Evolutionary conservation across 2,329 filamentous ascomycete genomes (phyloP), one percentile per base, ranked within the genome.

Genomic region (Capronia americana): DNA sequence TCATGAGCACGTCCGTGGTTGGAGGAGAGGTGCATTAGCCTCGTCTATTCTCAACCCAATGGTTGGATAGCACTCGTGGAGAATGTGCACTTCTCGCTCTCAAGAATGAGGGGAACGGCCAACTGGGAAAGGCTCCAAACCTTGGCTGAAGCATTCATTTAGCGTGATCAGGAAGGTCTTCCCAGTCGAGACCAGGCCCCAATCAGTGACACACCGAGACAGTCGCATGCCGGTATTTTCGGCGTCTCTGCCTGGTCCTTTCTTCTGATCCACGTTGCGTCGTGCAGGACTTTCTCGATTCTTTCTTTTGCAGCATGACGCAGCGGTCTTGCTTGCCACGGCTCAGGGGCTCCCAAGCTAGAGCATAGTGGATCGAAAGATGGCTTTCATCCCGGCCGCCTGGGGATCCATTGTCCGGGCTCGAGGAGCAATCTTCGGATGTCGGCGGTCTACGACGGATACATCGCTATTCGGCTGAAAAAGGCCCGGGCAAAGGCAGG

Each of bases 241-340:
- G 54, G 59, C 8, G 12, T 53, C 44, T 44, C 59, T 66, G 64
- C 55, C 60, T 63, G 64, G 64, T 66, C 64, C 64, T 66, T 66
- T 66, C 48, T 57, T 60, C 57, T 55, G 57, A 57, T 63, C 61
- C 61, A 51, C 54, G 61, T 57, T 63, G 53, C 41, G 38, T 32
- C 32, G 46, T 48, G 61, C 54, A 30, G 26, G 38, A 38, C 26
- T 57, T 48, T 57, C 38, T 54, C 30, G 46, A 28, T 20, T 32
- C 32, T 41, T n/a, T 58, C 54, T 30, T 50, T 41, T 30, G 26
- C 50, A 57, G 24, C 51, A 63, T 56, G 60, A 51, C 32, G 46
- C 46, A 61, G 46, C 12, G n/a, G 30, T 53, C n/a, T 38, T 28
- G 20, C 58, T 41, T 41, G 32, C 20, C 46, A 32, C 28, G 20